Evolutionary conservation across 495 filamentous ascomycete genomes (phyloP), one percentile per base, ranked within the genome.

Genomic region (Aspergillus cristatus): DNA sequence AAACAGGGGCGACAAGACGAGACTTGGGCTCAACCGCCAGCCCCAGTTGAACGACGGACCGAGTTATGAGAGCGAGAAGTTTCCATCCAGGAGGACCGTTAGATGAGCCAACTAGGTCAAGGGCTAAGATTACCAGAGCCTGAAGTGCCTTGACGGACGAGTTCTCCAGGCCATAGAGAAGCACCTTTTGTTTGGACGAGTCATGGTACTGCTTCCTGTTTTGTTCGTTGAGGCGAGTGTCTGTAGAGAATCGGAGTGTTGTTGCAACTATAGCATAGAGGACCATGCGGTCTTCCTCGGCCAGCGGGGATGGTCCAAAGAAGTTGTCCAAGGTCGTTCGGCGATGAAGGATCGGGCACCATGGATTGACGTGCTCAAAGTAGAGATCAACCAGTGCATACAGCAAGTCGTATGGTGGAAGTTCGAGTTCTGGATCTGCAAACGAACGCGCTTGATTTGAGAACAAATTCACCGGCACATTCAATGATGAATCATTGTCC

Each of bases 31-130:
- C 87, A 8, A 84, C 82, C 0, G 86, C 79, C 31, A 94, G 60
- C 1, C 87, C 87, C 2, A 94, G 55, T 50, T 93, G 86, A 12
- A 94, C 83, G 1, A 88, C 85, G 13, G 83, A 84, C 14, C 87
- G 73, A 1, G 86, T 86, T 25, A 91, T 90, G 28, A 94, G 53
- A 25, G 87, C 86, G 51, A 94, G 72, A 20, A 94, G 70, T 46
- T 91, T 93, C 87, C 86, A 91, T 2, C 82, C 84, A 0, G 84
- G 83, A 14, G 85, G 85, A 0, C 87, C 85, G 51, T 90, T 90
- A 6, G 82, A 84, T 30, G 74, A 80, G 4, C 85, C 85, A 26
- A 81, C 81, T 29, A 86, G 67, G 54, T 86, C 87, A 14, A 90
- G 61, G 6, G 82, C 84, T 5, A 94, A 58, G 32, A 94, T 90